These are phyloP conservation scores for Ophiostoma sp. DNA, from an alignment of 2,329 filamentous ascomycete genomes.

Conservation along the genomic window DNA sequence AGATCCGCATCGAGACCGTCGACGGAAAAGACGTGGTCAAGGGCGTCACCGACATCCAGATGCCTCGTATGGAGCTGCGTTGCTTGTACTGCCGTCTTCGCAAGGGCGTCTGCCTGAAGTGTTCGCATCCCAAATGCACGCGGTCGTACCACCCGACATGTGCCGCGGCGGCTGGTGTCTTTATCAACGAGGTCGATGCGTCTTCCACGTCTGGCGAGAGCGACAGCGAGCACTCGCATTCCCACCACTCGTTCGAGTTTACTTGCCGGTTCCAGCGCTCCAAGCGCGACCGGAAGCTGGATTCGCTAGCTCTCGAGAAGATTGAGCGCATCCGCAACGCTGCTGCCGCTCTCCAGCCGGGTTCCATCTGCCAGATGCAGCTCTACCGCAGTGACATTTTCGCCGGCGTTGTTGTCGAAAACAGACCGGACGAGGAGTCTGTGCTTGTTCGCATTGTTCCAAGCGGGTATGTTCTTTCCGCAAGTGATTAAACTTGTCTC, in stretches of 20 bases:
- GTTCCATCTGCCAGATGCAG: slow-evolving; percentile 85
- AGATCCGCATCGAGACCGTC: slow-evolving; percentile 78
- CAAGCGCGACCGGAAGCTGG: slow-evolving; percentile 76
- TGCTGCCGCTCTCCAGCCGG: slow-evolving; percentile 66
- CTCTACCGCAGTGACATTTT: slow-evolving; percentile 83
- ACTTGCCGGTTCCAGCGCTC: slow-evolving; percentile 91
- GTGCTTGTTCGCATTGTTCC: slow-evolving; percentile 82
- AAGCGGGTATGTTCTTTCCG: slow-evolving; percentile 66
- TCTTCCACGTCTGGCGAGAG: slow-evolving; percentile 90
- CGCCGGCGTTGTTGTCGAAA: slow-evolving; percentile 84
- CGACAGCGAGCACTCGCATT: slow-evolving; percentile 76
- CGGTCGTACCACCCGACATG: slow-evolving; percentile 94
- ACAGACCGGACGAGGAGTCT: slow-evolving; percentile 71
- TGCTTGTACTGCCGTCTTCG: slow-evolving; percentile 94
- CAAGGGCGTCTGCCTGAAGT: slow-evolving; percentile 95
- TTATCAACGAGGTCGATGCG: slow-evolving; percentile 83
- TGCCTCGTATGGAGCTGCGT: slow-evolving; percentile 85
- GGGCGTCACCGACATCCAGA: slow-evolving; percentile 78
- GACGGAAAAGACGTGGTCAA: slow-evolving; percentile 72
- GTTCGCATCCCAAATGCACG: slow-evolving; percentile 90
- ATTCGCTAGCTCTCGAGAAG: slow-evolving; percentile 68
- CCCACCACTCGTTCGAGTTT: slow-evolving; percentile 67
- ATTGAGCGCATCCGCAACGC: slow-evolving; percentile 68
- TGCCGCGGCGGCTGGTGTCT: slow-evolving; percentile 85
- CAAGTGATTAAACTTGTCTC: background rate